Percentiles rank a stretch among this genome's conserved stretches.
phyloP scores from a whole-genome alignment of 805 yeast species.

The Yarrowia porcina region DNA sequence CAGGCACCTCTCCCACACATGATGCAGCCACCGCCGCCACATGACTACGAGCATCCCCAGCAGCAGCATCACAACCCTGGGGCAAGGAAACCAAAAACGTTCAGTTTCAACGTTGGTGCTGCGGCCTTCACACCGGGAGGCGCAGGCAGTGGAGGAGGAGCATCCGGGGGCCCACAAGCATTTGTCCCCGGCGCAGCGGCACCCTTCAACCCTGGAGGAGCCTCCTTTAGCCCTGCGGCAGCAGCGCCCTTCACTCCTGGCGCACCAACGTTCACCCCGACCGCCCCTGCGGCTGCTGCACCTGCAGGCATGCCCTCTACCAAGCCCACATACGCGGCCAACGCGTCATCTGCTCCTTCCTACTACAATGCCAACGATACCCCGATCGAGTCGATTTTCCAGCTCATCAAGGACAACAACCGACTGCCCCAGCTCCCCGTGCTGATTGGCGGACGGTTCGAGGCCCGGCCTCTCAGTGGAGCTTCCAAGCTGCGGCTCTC shows the following conservation, averaged over 20 bases:
- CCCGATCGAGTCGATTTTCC: slow-evolving; percentile 25
- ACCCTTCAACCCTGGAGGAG: background rate
- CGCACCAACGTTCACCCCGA: background rate
- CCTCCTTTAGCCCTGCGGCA: background rate
- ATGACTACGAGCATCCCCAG: background rate
- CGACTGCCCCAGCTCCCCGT: slow-evolving; percentile 15
- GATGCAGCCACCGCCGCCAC: slow-evolving; percentile 14
- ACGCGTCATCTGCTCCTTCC: background rate
- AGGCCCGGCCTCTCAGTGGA: background rate
- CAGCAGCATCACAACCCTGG: background rate
- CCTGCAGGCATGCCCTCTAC: background rate
- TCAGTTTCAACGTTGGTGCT: slow-evolving; percentile 23
- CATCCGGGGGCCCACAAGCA: background rate
- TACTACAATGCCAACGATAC: slow-evolving; percentile 1
- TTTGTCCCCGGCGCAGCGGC: slow-evolving; percentile 14
- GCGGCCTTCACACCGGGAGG: slow-evolving; percentile 23
- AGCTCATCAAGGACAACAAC: slow-evolving; percentile 23
- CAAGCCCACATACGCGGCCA: background rate
- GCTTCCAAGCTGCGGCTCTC: background rate
- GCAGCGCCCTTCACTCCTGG: slow-evolving; percentile 5
- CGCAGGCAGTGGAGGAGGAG: background rate
- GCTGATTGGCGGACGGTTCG: background rate
- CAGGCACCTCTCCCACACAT: slow-evolving; percentile 7
- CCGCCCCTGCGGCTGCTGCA: background rate
- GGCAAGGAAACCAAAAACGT: slow-evolving; percentile 11